Evolutionary conservation across 2,329 filamentous ascomycete genomes (phyloP).

Genomic region (Samsoniella hepiali): DNA sequence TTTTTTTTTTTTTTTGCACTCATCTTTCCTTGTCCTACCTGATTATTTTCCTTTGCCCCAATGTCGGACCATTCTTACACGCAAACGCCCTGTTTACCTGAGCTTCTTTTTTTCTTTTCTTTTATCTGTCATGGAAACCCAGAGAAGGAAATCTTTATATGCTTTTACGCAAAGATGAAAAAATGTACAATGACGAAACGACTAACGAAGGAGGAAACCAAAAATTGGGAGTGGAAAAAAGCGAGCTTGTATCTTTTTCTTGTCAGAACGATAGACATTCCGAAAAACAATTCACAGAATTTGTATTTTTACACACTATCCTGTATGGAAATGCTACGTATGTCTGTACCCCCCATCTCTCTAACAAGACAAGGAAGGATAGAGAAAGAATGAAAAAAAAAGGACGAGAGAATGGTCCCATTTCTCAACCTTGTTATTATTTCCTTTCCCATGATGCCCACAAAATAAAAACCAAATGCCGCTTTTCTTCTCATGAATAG

Average conservation of each 20-base stretch:
- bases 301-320: neutral
- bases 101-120: neutral
- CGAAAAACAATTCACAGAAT: neutral
- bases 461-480: neutral
- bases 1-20: neutral
- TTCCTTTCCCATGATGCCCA: neutral
- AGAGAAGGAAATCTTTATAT: neutral
- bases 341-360: too few species aligned
- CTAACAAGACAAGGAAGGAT: too few species aligned
- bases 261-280: neutral
- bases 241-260: neutral
- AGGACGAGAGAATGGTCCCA: too few species aligned
- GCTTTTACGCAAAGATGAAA: neutral
- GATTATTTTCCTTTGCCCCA: neutral
- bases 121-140: neutral
- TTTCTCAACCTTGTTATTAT: neutral
- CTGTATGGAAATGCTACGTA: neutral
- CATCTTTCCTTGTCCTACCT: neutral
- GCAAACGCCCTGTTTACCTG: neutral
- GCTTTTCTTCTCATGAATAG: neutral
- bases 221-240: neutral
- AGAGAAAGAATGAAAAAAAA: too few species aligned
- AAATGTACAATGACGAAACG: neutral
- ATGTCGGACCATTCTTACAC: constrained; percentile 16
- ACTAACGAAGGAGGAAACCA: neutral